Conservation (phyloP, 2,329 filamentous ascomycete species). For the Cytospora leucostoma region DNA sequence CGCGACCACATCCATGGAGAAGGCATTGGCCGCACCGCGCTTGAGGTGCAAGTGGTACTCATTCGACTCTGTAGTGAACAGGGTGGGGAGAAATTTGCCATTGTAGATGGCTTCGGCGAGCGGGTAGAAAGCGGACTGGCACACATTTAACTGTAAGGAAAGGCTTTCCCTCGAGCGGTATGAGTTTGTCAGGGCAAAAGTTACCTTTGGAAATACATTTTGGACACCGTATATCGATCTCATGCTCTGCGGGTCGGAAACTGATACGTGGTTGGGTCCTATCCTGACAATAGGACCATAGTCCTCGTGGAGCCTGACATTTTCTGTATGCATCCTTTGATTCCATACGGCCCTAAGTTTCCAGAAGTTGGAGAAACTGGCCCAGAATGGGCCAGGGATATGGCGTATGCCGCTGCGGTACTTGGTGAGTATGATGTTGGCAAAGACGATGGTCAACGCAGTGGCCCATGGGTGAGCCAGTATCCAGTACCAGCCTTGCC, state of each 20-base stretch:
- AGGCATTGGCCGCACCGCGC: constrained; percentile 15
- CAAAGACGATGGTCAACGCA: not conserved
- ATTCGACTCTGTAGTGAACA: constrained; percentile 19
- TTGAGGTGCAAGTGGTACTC: constrained; percentile 21
- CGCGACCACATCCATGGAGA: constrained; percentile 14
- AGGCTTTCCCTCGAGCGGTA: too few species aligned
- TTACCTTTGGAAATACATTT: not conserved
- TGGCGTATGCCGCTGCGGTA: not conserved
- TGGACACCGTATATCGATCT: not conserved
- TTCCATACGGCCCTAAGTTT: not conserved
- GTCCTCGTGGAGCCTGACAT: not conserved
- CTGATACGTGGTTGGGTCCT: not conserved
- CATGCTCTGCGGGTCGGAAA: constrained; percentile 5
- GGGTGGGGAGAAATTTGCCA: constrained; percentile 15
- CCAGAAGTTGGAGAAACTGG: not conserved
- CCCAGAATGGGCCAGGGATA: not conserved
- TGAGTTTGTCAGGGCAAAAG: not conserved
- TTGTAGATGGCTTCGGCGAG: constrained; percentile 14
- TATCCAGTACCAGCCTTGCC: not conserved
- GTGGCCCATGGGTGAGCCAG: not conserved
- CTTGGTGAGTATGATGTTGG: not conserved
- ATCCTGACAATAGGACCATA: constrained; percentile 5
- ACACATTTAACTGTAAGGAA: not conserved
- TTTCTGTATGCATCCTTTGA: not conserved
- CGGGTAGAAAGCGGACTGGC: constrained; percentile 13